Percentiles rank a stretch among this genome's conserved stretches.
Conservation (phyloP, 2,329 filamentous ascomycete genomes). For the Fusarium stilboides region DNA sequence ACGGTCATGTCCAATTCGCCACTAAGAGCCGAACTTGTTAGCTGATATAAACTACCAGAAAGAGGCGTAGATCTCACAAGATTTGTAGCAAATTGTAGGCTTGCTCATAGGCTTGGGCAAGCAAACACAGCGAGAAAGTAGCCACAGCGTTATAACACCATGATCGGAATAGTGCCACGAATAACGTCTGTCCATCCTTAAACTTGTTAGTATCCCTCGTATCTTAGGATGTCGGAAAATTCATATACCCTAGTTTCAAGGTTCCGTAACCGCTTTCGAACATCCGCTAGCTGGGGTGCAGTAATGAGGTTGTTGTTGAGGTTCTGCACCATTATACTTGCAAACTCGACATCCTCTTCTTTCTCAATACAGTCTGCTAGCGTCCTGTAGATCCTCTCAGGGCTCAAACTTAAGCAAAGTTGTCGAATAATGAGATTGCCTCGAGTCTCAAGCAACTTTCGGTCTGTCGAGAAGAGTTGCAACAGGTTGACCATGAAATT, state of each 20-base stretch:
- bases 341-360: conserved; percentile 98
- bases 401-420: conserved; percentile 91
- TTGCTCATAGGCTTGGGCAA: conserved; percentile 98
- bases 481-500: conserved; percentile 98
- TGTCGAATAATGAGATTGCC: conserved; percentile 98
- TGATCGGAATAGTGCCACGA: conserved; percentile 92
- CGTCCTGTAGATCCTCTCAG: conserved; percentile 95
- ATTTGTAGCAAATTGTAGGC: conserved; percentile 96
- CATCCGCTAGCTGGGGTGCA: conserved; percentile 90
- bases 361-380: conserved; percentile 97
- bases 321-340: conserved; percentile 99
- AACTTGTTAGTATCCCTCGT: conserved; percentile 17
- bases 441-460: conserved; percentile 89
- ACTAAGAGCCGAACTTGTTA: conserved; percentile 61
- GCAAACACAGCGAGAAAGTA: conserved; percentile 93
- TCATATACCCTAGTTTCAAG: conserved; percentile 81
- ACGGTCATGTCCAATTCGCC: conserved; percentile 99
- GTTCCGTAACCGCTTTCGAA: conserved; percentile 91
- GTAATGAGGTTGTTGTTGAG: conserved; percentile 99
- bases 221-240: too few relatives aligned
- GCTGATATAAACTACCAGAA: background rate
- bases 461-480: conserved; percentile 95
- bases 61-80: conserved; percentile 72
- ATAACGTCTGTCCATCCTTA: conserved; percentile 94
- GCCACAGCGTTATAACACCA: conserved; percentile 99